A percentile compares a stretch with the other conserved stretches of the same genome.
Evolutionary conservation across 352 stramenopile genomes (phyloP).

Genomic region (Phytophthora citrophthora): DNA sequence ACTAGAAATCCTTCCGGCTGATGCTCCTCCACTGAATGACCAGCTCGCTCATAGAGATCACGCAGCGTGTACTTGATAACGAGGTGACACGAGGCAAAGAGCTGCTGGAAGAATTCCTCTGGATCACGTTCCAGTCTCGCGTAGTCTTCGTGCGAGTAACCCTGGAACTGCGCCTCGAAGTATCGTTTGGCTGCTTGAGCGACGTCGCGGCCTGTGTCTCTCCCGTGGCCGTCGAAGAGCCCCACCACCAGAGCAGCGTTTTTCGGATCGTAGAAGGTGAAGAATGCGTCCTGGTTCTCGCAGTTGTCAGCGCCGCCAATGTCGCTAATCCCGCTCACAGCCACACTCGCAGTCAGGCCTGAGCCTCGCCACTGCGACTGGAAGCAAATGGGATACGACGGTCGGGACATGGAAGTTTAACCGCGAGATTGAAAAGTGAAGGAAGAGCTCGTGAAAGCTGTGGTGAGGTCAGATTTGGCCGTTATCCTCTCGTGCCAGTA

Average conservation of each 20-base stretch:
- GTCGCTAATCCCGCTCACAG: conserved; percentile 61
- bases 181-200: conserved; percentile 64
- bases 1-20: conserved; percentile 69
- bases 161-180: conserved; percentile 69
- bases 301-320: conserved; percentile 55
- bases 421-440: conserved; percentile 22
- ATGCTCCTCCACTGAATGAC: conserved; percentile 66
- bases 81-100: conserved; percentile 71
- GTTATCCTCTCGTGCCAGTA: conserved; percentile 16
- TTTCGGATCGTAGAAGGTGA: conserved; percentile 58
- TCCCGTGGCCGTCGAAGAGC: conserved; percentile 89
- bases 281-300: conserved; percentile 92
- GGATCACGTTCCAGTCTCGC: conserved; percentile 58
- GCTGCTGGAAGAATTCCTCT: conserved; percentile 45
- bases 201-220: conserved; percentile 75
- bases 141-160: conserved; percentile 54
- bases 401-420: conserved; percentile 6
- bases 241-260: conserved; percentile 61
- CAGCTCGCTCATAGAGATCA: conserved; percentile 61
- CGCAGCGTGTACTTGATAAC: conserved; percentile 70
- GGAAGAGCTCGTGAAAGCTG: neutral
- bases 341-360: conserved; percentile 20
- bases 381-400: conserved; percentile 28
- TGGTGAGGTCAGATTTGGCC: conserved; percentile 9
- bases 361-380: conserved; percentile 13